Conservation (phyloP, 768 basidiomycete genomes). For the Boletus reticuloceps region DNA sequence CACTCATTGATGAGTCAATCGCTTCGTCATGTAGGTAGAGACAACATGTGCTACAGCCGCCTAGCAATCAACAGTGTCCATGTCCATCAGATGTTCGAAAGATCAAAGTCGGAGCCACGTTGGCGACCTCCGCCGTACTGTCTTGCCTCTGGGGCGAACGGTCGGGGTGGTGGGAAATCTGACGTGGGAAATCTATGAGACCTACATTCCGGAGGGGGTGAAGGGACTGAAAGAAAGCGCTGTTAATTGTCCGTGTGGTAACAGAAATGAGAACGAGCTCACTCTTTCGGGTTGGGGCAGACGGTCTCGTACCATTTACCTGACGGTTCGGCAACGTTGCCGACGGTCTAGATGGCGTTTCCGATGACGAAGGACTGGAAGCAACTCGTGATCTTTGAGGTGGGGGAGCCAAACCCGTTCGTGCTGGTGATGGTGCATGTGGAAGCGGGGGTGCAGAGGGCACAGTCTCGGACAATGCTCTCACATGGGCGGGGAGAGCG, state of each 20-base stretch:
- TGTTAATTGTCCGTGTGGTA: constrained; percentile 6
- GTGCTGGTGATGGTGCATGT: constrained; percentile 29
- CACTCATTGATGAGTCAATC: neutral
- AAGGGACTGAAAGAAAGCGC: constrained; percentile 39
- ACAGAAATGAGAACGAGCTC: constrained; percentile 18
- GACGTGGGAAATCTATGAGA: constrained; percentile 70
- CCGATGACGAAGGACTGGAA: constrained; percentile 24
- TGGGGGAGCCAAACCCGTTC: constrained; percentile 21
- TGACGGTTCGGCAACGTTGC: constrained; percentile 15
- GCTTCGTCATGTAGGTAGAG: neutral
- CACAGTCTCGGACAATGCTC: constrained; percentile 44
- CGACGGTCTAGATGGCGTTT: constrained; percentile 13
- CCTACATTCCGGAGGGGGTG: constrained; percentile 62
- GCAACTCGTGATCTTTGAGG: constrained; percentile 23
- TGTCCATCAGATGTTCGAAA: constrained; percentile 33
- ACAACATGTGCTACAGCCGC: neutral
- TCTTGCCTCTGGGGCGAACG: constrained; percentile 48
- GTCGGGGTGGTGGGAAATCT: constrained; percentile 76
- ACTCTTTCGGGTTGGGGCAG: constrained; percentile 50
- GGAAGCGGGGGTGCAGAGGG: constrained; percentile 34
- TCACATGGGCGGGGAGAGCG: constrained; percentile 37
- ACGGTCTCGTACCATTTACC: constrained; percentile 30
- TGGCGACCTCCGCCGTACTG: constrained; percentile 64
- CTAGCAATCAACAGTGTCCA: neutral
- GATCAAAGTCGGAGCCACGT: constrained; percentile 72